A percentile compares a stretch with the other conserved stretches of the same genome.
phyloP scores from a whole-genome alignment of 2,329 filamentous ascomycete genomes.

The Chaetomium globosum region DNA sequence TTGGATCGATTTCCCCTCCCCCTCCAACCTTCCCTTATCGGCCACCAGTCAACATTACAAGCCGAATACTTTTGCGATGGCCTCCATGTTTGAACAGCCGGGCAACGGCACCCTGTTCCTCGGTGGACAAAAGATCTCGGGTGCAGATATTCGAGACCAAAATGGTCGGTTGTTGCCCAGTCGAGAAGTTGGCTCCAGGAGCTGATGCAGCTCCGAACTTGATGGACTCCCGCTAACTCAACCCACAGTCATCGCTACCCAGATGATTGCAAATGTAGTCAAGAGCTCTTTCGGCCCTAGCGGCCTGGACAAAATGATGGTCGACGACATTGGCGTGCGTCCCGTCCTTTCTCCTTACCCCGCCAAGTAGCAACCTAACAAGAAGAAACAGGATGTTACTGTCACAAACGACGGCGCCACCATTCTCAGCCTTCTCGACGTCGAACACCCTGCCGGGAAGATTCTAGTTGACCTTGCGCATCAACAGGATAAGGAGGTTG shows the following conservation, averaged over 20 bases:
- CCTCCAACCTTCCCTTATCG: slow-evolving; percentile 13
- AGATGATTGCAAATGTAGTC: slow-evolving; percentile 97
- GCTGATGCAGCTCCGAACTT: slow-evolving; percentile 13
- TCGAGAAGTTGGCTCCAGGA: no score
- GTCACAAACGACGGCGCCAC: slow-evolving; percentile 99
- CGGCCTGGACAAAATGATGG: slow-evolving; percentile 99
- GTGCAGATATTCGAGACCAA: slow-evolving; percentile 93
- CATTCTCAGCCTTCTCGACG: slow-evolving; percentile 90
- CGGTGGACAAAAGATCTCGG: slow-evolving; percentile 95
- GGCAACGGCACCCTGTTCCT: slow-evolving; percentile 96
- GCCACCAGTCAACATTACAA: slow-evolving; percentile 1
- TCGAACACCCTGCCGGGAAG: slow-evolving; percentile 97
- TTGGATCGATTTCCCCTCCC: slow-evolving; percentile 21
- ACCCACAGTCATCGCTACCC: slow-evolving; percentile 78
- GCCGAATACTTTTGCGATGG: slow-evolving; percentile 60
- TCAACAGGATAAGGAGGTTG: slow-evolving; percentile 98
- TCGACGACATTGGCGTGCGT: slow-evolving; percentile 93
- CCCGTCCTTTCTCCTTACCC: slow-evolving; percentile 18
- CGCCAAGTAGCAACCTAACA: slow-evolving; percentile 30
- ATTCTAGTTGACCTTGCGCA: slow-evolving; percentile 97
- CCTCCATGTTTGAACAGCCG: slow-evolving; percentile 93
- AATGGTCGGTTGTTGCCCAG: slow-evolving; percentile 63
- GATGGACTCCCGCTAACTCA: slow-evolving; percentile 33
- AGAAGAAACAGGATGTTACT: slow-evolving; percentile 78
- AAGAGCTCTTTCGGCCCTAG: slow-evolving; percentile 98